Evolutionary conservation across 768 basidiomycete genomes (phyloP).

Genomic region (Russula compacta): DNA sequence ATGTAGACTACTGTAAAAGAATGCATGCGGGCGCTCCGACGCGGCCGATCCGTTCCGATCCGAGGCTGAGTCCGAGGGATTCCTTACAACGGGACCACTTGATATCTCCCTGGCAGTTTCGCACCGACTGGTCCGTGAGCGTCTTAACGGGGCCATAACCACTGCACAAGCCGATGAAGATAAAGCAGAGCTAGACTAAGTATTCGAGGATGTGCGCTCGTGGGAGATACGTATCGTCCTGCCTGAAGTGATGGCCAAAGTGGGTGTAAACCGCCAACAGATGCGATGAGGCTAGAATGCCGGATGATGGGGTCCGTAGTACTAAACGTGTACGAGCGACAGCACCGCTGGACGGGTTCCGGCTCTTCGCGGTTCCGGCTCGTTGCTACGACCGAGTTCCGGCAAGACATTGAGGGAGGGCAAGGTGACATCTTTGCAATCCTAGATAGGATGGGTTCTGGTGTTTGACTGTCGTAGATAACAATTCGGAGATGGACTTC

Average conservation of each 20-base stretch:
- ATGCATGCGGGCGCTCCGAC: no score
- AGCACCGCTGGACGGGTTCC: slow-evolving; percentile 42
- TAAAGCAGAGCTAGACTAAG: slow-evolving; percentile 74
- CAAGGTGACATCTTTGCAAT: slow-evolving; percentile 58
- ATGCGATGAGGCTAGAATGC: slow-evolving; percentile 78
- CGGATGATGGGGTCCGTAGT: slow-evolving; percentile 82
- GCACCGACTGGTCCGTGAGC: slow-evolving; percentile 86
- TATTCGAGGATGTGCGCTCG: slow-evolving; percentile 95
- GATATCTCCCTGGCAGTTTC: slow-evolving; percentile 84
- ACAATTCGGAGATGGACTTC: slow-evolving; percentile 73
- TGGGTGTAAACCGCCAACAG: slow-evolving; percentile 68
- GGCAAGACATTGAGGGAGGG: slow-evolving; percentile 64
- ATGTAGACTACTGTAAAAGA: no score
- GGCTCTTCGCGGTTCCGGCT: slow-evolving; percentile 39
- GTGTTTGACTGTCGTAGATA: slow-evolving; percentile 74
- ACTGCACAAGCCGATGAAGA: slow-evolving; percentile 67
- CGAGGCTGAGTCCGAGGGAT: no score
- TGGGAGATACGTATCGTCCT: slow-evolving; percentile 67
- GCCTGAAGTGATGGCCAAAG: slow-evolving; percentile 53
- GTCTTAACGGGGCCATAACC: slow-evolving; percentile 96
- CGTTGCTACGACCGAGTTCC: slow-evolving; percentile 51
- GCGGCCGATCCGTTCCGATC: no score
- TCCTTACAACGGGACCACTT: slow-evolving; percentile 60
- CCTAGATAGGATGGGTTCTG: slow-evolving; percentile 44
- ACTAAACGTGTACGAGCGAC: slow-evolving; percentile 75